Evolutionary conservation across 495 filamentous ascomycete genomes (phyloP), one percentile per base, ranked within the genome.

Genomic region (Apiosordaria backusii): DNA sequence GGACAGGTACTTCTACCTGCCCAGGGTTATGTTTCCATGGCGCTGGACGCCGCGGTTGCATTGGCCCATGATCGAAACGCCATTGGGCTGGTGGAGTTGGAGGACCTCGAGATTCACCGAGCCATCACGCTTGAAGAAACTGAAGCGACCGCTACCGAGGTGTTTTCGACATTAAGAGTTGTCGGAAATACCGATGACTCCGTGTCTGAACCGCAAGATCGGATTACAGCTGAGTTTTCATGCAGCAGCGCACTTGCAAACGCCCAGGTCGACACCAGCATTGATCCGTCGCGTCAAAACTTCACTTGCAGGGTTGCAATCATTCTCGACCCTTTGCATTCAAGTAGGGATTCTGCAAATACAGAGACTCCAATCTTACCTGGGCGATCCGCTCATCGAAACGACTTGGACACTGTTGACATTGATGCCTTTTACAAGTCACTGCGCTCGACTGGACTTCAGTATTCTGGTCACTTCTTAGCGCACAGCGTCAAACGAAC

Each of bases 11-110:
- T 91, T 0, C 86, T 85, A 54, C 87, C 88, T 10, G 87, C 78
- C 1, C 77, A 86, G 10, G 83, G 80, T 0, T 88, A 84, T 66
- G 64, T 84, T 18, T 74, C 78, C 7, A 85, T 84, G 73, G 84
- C 84, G 0, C 65, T 85, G 2, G 87, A 90, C 16, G 35, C 35
- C 35, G 35, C 6, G 16, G 16, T 13, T 13, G 16, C 35, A 13
- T 13, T 45, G 35, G 35, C 10, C 10, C 2, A 13, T 45, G 35
- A 45, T 15, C 10, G 10, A 45, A 45, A 45, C 1, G 10, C 35
- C 5, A 45, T 45, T 15, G 5, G 10, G 3, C 35, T 45, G 5
- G 35, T 45, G 35, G 35, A 45, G 35, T 45, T 45, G 35, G 35
- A 45, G 35, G 35, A 45, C 35, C 35, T 45, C 35, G 16, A 15